Percentiles rank a stretch among this genome's conserved stretches.
Conservation (phyloP, 2,329 filamentous ascomycete genomes). For the Pseudodiploospora longispora region DNA sequence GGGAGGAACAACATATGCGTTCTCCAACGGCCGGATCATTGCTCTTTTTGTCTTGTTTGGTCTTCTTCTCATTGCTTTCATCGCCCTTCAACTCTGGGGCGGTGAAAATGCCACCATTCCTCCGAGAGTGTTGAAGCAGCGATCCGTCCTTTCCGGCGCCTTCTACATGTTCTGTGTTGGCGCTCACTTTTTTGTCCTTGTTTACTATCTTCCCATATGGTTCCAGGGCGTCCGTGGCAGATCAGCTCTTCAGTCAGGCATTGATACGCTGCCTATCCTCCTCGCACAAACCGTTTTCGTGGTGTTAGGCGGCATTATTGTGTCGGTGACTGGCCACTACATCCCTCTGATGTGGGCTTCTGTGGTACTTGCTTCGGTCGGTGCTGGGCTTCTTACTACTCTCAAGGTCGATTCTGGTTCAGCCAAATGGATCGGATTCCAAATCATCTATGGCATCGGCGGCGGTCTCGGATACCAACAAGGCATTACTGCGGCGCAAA, state of each 20-base stretch:
- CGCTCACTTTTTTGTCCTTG: background rate
- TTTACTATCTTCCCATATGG: conserved; percentile 43
- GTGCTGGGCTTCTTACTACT: conserved; percentile 35
- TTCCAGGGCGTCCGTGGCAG: conserved; percentile 38
- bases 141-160: conserved; percentile 9
- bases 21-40: conserved; percentile 21
- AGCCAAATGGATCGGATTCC: conserved; percentile 22
- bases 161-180: conserved; percentile 2
- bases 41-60: conserved; percentile 27
- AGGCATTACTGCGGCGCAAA: conserved; percentile 37
- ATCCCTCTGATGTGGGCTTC: conserved; percentile 30
- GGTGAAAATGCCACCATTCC: conserved; percentile 32
- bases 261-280: conserved; percentile 20
- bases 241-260: conserved; percentile 20
- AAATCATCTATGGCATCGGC: conserved; percentile 33
- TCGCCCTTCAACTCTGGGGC: conserved; percentile 23
- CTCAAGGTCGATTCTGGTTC: conserved; percentile 13
- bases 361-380: conserved; percentile 23
- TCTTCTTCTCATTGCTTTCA: conserved; percentile 21
- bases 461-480: conserved; percentile 36
- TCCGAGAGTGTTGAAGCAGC: conserved; percentile 28
- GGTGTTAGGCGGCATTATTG: conserved; percentile 19
- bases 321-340: conserved; percentile 31
- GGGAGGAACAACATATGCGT: conserved; percentile 25
- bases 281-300: conserved; percentile 20